Base-by-base conservation (phyloP, 257 asterid species). In the Solanum pimpinellifolium region DNA sequence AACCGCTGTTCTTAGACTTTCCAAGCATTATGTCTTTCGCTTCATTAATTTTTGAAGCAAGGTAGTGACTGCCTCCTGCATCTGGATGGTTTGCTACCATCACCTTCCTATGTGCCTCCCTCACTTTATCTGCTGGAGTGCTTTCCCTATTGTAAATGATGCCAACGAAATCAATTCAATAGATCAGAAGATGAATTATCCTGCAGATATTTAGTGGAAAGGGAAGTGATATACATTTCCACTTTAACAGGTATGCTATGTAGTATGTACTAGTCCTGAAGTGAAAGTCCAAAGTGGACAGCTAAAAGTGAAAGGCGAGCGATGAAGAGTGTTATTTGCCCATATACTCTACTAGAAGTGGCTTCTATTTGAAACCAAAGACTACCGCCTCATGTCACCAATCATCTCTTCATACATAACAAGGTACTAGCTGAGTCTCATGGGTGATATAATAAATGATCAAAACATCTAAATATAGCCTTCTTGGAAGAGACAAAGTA, bases 41-140 rank as follows among this genome's bases (percentile, higher is more conserved):
- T 91, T 95, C 98, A 10, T 95, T 96, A 23, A 94, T 93, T 91
- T 96, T 96, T 23, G 99, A 96, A 82, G 99, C 98, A 85, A 95
- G 94, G 92, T 96, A 95, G 87, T 94, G 98, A 90, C 98, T 96
- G 39, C 99, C 99, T 42, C 98, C 99, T 31, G 98, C 99, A 93
- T 96, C 98, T 1, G 99, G 99, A 88, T 96, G 99, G 89, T 96
- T 95, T 60, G 99, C 99, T 46, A 96, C 95, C 99, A 96, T 96
- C 87, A 96, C 98, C 80, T 93, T 90, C 89, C 99, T 88, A 90
- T 95, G 99, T 14, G 99, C 99, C 91, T 96, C 99, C 95, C 91
- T 95, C 72, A 95, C 87, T 91, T 96, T 95, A 44, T 96, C 99
- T 6, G 88, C 65, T 2, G 96, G 94, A 33, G 93, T 92, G 93